Evolutionary conservation across 352 stramenopile species (phyloP), one percentile per base, ranked within the genome.

Genomic region (Vaucheria bursata): DNA sequence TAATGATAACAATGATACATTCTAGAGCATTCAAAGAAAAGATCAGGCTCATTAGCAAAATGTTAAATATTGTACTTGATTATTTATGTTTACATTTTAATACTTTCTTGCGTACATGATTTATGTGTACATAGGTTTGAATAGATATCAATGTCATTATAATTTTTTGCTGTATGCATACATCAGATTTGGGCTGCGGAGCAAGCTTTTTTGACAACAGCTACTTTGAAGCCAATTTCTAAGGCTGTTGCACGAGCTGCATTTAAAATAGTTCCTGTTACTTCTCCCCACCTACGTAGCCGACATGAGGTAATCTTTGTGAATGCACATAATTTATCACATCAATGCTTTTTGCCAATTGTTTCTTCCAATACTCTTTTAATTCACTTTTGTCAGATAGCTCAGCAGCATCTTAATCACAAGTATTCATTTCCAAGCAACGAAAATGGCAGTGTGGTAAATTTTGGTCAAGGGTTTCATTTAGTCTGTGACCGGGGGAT

Each of bases 251-350:
- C 78, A 33, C 40, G 78, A 7, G 40, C 25, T 25, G 32, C 59
- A 37, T 80, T 78, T 40, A 39, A 36, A n/a, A 40, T 83, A 2
- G 12, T 70, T 12, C 66, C 40, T 36, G 33, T 73, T 1, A 72
- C 65, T 36, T 29, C 36, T 40, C 32, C 5, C 31, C 4, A 40
- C 12, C 65, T 72, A 40, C 65, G 33, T 29, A 35, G 40, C 65
- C 31, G 65, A n/a, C 5, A 29, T 35, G 1, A 72, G 65, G 65
- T 72, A 38, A 18, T 18, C 25, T 18, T 25, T 25, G 45, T 59
- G 45, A 18, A 25, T 25, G 45, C 25, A 25, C 45, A 18, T 18
- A 59, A 59, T 25, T 59, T 18, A 59, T 59, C 45, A 18, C 45
- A 59, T 18, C 45, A 59, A 18, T 59, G 45, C 45, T 59, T 59